Percentiles rank a stretch among this genome's conserved stretches.
Evolutionary conservation across 2,329 filamentous ascomycete genomes (phyloP).

Genomic region (Coniochaeta sp.): DNA sequence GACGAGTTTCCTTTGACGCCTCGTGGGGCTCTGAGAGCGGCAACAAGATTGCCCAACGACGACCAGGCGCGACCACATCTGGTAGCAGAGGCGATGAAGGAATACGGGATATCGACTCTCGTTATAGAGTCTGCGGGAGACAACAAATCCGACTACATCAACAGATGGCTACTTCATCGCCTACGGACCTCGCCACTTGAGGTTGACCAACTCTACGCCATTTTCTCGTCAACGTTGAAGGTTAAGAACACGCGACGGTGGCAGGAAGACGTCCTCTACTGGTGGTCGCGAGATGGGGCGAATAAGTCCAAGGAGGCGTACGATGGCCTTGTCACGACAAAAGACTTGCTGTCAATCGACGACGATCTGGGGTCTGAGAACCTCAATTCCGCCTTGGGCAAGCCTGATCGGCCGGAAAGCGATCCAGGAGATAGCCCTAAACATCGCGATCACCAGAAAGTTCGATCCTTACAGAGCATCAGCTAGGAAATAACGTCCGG

Average conservation of each 20-base stretch:
- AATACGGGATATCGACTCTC: slow-evolving; percentile 38
- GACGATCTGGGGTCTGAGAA: slow-evolving; percentile 2
- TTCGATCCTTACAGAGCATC: neutral
- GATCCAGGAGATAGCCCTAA: neutral
- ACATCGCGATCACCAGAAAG: neutral
- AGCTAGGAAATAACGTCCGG: neutral
- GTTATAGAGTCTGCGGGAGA: slow-evolving; percentile 26
- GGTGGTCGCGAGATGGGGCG: slow-evolving; percentile 30
- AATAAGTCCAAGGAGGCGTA: slow-evolving; percentile 12
- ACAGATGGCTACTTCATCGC: slow-evolving; percentile 45
- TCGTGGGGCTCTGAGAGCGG: slow-evolving; percentile 29
- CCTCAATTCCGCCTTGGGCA: slow-evolving; percentile 5
- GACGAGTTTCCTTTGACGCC: slow-evolving; percentile 28
- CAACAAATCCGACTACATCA: slow-evolving; percentile 38
- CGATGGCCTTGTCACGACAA: slow-evolving; percentile 10
- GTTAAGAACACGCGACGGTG: slow-evolving; percentile 28
- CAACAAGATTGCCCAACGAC: slow-evolving; percentile 26
- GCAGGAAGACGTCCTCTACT: slow-evolving; percentile 32
- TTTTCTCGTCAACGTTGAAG: slow-evolving; percentile 21
- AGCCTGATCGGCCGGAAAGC: neutral
- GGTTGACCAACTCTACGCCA: slow-evolving; percentile 32
- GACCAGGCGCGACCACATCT: slow-evolving; percentile 24
- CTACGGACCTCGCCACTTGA: slow-evolving; percentile 39
- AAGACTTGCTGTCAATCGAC: slow-evolving; percentile 6
- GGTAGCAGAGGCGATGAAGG: slow-evolving; percentile 36